These are phyloP conservation scores for Chalaropsis thielavioides DNA, from an alignment of 2,329 filamentous ascomycete genomes.

Conservation along the genomic window DNA sequence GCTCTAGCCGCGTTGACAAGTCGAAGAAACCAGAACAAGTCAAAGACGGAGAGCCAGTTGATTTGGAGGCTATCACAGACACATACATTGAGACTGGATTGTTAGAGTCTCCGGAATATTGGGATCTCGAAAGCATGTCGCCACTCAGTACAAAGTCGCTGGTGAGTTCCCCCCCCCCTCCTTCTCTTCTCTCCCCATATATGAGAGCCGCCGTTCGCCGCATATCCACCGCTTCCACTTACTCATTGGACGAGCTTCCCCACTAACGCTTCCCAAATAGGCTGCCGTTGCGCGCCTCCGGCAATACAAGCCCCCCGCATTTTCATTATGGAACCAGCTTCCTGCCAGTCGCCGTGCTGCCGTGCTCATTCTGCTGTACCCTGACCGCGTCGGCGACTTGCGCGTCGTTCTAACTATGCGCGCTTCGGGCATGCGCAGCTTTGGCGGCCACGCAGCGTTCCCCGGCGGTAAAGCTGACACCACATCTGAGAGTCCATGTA, in stretches of 20 bases:
- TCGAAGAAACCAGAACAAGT: background rate
- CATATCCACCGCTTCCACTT: background rate
- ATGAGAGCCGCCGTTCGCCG: background rate
- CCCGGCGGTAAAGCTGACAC: slow-evolving; percentile 61
- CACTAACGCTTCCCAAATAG: slow-evolving; percentile 23
- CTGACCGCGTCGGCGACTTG: slow-evolving; percentile 66
- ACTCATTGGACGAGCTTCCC: background rate
- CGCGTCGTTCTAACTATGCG: slow-evolving; percentile 57
- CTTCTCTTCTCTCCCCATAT: background rate
- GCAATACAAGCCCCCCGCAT: slow-evolving; percentile 45
- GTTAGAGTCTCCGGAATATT: slow-evolving; percentile 28
- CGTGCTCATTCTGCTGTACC: slow-evolving; percentile 76
- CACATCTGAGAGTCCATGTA: slow-evolving; percentile 45
- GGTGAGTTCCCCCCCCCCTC: slow-evolving; percentile 29
- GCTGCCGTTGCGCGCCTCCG: slow-evolving; percentile 46
- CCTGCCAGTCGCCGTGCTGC: slow-evolving; percentile 60
- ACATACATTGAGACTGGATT: background rate
- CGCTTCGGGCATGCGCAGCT: slow-evolving; percentile 46
- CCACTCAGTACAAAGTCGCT: slow-evolving; percentile 39
- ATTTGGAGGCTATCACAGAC: background rate
- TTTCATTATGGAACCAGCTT: slow-evolving; percentile 46
- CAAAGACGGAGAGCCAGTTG: background rate
- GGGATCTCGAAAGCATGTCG: slow-evolving; percentile 44
- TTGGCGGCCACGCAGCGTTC: slow-evolving; percentile 76
- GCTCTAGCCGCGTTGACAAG: background rate